Conservation (phyloP, 2,329 filamentous ascomycete genomes). For the Dactylellina haptotyla region DNA sequence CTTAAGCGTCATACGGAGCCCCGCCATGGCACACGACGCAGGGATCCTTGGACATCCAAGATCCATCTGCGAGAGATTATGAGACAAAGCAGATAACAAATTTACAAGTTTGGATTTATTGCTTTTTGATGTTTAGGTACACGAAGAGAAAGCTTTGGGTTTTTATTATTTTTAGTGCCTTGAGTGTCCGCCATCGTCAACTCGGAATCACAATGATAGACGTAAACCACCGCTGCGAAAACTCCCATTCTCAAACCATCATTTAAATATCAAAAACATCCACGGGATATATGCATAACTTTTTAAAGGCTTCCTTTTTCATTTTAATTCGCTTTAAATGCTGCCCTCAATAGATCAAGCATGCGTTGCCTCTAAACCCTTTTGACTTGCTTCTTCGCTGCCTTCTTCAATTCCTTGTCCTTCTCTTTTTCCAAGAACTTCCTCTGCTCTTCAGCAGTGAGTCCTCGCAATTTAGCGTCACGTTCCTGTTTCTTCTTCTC, state of each 20-base stretch:
- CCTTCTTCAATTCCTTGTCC: conserved; percentile 75
- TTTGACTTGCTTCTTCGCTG: conserved; percentile 71
- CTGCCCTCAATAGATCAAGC: neutral
- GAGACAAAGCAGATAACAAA: neutral
- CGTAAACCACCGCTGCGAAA: neutral
- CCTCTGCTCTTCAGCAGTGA: conserved; percentile 85
- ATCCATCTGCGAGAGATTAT: neutral
- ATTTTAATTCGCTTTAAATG: neutral
- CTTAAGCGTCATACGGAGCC: conserved; percentile 1
- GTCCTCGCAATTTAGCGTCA: conserved; percentile 78
- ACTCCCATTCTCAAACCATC: neutral
- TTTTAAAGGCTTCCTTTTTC: neutral
- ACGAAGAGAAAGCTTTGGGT: too few species aligned
- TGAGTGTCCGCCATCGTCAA: too few species aligned
- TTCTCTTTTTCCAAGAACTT: conserved; percentile 84
- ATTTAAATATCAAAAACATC: too few species aligned
- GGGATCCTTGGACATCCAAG: neutral
- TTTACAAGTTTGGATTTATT: neutral
- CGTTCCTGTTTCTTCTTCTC: conserved; percentile 87
- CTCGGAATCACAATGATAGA: too few species aligned
- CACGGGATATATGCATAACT: neutral
- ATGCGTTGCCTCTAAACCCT: conserved; percentile 50
- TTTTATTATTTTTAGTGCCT: too few species aligned
- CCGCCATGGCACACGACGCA: conserved; percentile 12
- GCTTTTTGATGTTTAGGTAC: too few species aligned